Percentiles rank a stretch among this genome's conserved stretches.
These are phyloP conservation scores for Candida piceae DNA, from an alignment of 805 yeast genomes.

Conservation along the genomic window DNA sequence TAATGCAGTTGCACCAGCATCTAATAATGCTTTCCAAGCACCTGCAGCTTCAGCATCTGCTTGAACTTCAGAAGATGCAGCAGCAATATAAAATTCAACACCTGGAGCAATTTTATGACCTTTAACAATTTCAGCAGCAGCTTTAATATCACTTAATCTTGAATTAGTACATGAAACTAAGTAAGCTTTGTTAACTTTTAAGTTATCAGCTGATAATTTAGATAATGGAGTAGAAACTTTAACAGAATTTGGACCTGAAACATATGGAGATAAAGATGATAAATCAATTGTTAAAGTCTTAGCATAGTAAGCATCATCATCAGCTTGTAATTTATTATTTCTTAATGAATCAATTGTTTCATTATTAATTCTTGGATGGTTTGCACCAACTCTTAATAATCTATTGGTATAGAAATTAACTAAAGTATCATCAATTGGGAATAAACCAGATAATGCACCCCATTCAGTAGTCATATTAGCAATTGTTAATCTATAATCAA, in stretches of 20 bases:
- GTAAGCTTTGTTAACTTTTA: conserved; percentile 89
- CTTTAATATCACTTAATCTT: conserved; percentile 83
- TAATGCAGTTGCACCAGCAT: conserved; percentile 90
- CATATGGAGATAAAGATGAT: conserved; percentile 74
- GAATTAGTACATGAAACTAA: conserved; percentile 98
- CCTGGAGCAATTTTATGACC: conserved; percentile 82
- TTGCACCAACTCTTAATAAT: conserved; percentile 36
- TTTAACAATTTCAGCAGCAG: conserved; percentile 85
- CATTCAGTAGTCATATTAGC: conserved; percentile 98
- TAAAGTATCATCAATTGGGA: conserved; percentile 87
- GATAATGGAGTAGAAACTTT: conserved; percentile 78
- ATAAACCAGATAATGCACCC: conserved; percentile 96
- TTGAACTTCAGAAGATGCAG: conserved; percentile 92
- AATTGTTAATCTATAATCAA: conserved; percentile 84
- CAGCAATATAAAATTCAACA: conserved; percentile 95
- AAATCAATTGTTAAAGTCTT: conserved; percentile 82
- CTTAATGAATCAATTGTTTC: conserved; percentile 49
- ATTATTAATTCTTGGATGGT: conserved; percentile 78
- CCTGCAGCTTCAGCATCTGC: conserved; percentile 86
- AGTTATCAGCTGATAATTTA: conserved; percentile 64
- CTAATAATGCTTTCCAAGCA: conserved; percentile 85
- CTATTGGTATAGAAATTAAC: conserved; percentile 74
- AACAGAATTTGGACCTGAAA: conserved; percentile 97
- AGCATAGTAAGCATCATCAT: conserved; percentile 78
- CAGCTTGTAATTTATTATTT: conserved; percentile 47